phyloP scores from a whole-genome alignment of 225 moss, liverwort and hornwort genomes.

The Pseudisothecium myosuroides region DNA sequence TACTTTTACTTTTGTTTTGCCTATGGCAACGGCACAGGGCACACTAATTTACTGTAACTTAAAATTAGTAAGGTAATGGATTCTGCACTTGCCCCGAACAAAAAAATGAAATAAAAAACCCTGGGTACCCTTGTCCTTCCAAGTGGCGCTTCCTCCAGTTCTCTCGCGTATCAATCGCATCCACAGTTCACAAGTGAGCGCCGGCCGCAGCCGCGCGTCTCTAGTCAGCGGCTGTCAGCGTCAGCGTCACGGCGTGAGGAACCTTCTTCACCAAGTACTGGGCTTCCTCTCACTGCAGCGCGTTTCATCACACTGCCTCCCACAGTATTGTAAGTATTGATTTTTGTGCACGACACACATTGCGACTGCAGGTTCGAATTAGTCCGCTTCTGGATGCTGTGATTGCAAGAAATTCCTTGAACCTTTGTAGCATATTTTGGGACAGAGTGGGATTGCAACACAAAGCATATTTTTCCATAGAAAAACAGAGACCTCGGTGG shows the following conservation, averaged over 20 bases:
- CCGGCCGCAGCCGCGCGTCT: neutral
- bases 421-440: neutral
- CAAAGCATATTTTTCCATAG: neutral
- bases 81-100: too few relatives aligned
- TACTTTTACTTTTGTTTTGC: too few relatives aligned
- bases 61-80: too few relatives aligned
- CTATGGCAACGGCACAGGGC: too few relatives aligned
- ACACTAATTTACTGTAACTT: too few relatives aligned
- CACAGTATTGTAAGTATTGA: neutral
- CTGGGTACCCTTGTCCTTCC: neutral
- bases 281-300: neutral
- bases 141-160: neutral
- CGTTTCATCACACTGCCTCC: neutral
- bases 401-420: neutral
- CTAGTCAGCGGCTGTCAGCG: neutral
- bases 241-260: neutral
- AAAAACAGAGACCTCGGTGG: neutral
- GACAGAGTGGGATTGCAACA: neutral
- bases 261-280: neutral
- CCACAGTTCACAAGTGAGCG: neutral
- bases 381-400: neutral
- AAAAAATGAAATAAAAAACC: neutral
- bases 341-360: neutral
- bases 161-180: neutral
- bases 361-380: neutral